These are phyloP conservation scores for Diaporthe humulicola DNA, from an alignment of 2,329 filamentous ascomycete genomes.

Conservation along the genomic window DNA sequence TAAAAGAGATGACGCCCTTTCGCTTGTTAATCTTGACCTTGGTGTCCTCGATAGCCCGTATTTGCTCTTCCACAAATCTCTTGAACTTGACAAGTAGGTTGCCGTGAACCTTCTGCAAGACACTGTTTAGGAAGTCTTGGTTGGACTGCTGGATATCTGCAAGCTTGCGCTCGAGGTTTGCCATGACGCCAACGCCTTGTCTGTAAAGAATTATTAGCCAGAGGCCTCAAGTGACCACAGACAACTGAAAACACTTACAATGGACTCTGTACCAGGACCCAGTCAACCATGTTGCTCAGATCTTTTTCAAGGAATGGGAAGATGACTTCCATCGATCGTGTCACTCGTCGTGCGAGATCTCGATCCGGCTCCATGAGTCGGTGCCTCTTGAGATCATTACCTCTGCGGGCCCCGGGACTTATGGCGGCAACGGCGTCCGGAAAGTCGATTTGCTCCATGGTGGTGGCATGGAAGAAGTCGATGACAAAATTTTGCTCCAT, in stretches of 20 bases:
- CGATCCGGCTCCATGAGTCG: conserved; percentile 91
- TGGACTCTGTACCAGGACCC: conserved; percentile 84
- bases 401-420: conserved; percentile 76
- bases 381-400: conserved; percentile 79
- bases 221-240: neutral
- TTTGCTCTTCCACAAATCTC: conserved; percentile 94
- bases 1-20: conserved; percentile 95
- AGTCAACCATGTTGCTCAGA: conserved; percentile 84
- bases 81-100: conserved; percentile 82
- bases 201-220: conserved; percentile 55
- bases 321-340: conserved; percentile 89
- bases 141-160: conserved; percentile 87
- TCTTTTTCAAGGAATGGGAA: conserved; percentile 87
- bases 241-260: conserved; percentile 71
- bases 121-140: conserved; percentile 87
- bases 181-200: conserved; percentile 90
- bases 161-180: conserved; percentile 83
- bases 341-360: conserved; percentile 84
- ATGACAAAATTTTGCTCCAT: conserved; percentile 98
- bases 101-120: conserved; percentile 84
- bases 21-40: conserved; percentile 99
- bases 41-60: conserved; percentile 95
- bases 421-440: conserved; percentile 79
- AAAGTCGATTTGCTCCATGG: conserved; percentile 85
- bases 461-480: conserved; percentile 97